Base-by-base conservation (phyloP, 768 basidiomycete species). In the Boletus sensibilis region DNA sequence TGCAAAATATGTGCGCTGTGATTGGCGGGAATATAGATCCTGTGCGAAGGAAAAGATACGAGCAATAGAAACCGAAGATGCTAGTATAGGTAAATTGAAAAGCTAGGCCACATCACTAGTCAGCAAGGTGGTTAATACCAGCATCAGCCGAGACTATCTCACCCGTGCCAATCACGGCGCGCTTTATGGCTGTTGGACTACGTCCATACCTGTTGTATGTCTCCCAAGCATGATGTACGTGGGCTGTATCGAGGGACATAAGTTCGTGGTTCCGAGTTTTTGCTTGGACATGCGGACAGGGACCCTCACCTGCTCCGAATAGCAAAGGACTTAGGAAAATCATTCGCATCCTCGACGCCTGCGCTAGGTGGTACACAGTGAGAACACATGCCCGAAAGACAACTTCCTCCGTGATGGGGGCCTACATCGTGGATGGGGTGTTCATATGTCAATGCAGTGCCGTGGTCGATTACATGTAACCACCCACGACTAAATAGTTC, bases 41-140 rank as follows among this genome's bases (percentile, higher is more conserved):
- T 5, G 94, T 94, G 47, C 90, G 84, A 9, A 96, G 78, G 74
- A 94, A 93, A 41, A 97, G 80, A 72, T 84, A 97, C 5, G 92
- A 82, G 23, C 85, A 87, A 72, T 89, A 90, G 71, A 87, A 90
- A 5, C 97, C 97, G 63, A 98, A 98, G 14, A 98, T 64, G 4
- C 92, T 94, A 8, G 97, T 99, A 72, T 98, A 99, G 4, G 78
- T 67, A 23, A 95, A 78, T 73, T 98, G 96, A 72, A 97, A 87
- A 5, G 84, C 94, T 98, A 65, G 12, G 33, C 25, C 52, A 42
- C 40, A 29, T 52, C 35, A 39, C 23, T 20, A n/a, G 45, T 68
- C 57, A 64, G 61, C 52, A 61, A 43, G 44, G 59, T 40, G 34
- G 62, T 5, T 18, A 46, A 35, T 33, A 33, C 4, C 20, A 52